Base-by-base conservation (phyloP, 1,284 basidiomycete species). In the Cutaneotrichosporon cavernicola region DNA sequence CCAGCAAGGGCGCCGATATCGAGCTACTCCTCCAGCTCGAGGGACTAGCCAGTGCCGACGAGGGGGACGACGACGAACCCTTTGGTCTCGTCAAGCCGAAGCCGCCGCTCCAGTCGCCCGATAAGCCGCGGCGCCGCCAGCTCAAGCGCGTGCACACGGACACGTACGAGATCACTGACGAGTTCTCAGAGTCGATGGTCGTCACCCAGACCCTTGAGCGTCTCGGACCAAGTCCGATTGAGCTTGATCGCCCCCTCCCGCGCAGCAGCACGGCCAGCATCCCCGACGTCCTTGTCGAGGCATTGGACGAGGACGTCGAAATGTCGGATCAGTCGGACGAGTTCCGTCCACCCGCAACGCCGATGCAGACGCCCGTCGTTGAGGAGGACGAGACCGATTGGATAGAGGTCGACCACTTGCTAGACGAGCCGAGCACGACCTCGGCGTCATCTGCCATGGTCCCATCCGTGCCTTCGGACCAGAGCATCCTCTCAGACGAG, bases 161-260 rank as follows among this genome's bases (percentile, higher is more conserved):
- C 26, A 69, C 75, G 26, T 80, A 77, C 63, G 82, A 83, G 71
- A 79, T 83, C 63, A 80, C 76, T 5, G 81, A 81, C 34, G 79
- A 81, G 67, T 69, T 80, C 31, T 71, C 71, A 10, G 80, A 82
- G 66, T 77, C 71, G 21, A 77, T 73, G 0, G 59, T 72, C 31
- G 66, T 74, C 31, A 75, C 72, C 10, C 74, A 72, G 46, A 66
- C 72, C 1, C 46, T 76, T 2, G 66, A 73, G 49, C 64, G 63
- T 7, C 58, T 73, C 1, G 62, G 61, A 13, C 38, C 31, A 43
- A 56, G 55, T 56, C 8, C 46, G 38, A 56, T 50, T 32, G 43
- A 56, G n/a, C 36, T 61, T 9, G 60, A 65, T 31, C 49, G 50
- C 18, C 31, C 47, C 16, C 30, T 43, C 49, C 43, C 43, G 31